Conservation (phyloP, 1,139 yeast genomes). For the Geotrichum australiense region DNA sequence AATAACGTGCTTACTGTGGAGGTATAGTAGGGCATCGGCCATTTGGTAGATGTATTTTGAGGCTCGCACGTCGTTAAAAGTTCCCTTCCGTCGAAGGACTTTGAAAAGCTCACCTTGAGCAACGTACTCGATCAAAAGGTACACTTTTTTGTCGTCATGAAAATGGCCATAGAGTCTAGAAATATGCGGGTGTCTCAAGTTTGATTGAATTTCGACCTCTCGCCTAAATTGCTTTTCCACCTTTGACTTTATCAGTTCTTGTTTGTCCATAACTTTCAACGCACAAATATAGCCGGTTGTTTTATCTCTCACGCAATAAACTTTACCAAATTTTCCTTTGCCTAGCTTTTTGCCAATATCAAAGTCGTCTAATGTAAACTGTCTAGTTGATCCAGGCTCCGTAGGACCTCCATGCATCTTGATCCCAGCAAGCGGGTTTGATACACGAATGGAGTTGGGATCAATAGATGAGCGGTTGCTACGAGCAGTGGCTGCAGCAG, state of each 20-base stretch:
- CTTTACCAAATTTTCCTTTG: constrained; percentile 89
- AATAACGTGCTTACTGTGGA: constrained; percentile 72
- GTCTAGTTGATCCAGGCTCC: constrained; percentile 18
- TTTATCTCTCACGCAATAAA: constrained; percentile 79
- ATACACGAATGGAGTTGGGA: constrained; percentile 23
- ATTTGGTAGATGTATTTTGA: constrained; percentile 77
- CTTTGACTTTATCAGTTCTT: constrained; percentile 64
- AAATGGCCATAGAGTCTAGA: constrained; percentile 81
- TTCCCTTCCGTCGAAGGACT: constrained; percentile 52
- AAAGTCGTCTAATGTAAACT: constrained; percentile 51
- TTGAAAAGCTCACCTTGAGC: constrained; percentile 84
- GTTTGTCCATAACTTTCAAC: constrained; percentile 80
- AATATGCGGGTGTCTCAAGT: constrained; percentile 65
- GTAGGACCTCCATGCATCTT: constrained; percentile 16
- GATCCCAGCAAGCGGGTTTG: constrained; percentile 28
- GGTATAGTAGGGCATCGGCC: constrained; percentile 66
- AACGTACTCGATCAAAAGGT: constrained; percentile 77
- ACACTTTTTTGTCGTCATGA: constrained; percentile 71
- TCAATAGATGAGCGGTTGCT: constrained; percentile 18
- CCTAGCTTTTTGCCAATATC: constrained; percentile 87
- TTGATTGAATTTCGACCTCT: constrained; percentile 86
- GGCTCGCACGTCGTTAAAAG: constrained; percentile 66
- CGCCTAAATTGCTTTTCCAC: constrained; percentile 85
- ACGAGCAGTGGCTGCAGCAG: constrained; percentile 10
- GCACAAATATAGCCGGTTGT: constrained; percentile 78